Evolutionary conservation across 306 rosid genomes (phyloP).

Genomic region (Crataegus laevigata): DNA sequence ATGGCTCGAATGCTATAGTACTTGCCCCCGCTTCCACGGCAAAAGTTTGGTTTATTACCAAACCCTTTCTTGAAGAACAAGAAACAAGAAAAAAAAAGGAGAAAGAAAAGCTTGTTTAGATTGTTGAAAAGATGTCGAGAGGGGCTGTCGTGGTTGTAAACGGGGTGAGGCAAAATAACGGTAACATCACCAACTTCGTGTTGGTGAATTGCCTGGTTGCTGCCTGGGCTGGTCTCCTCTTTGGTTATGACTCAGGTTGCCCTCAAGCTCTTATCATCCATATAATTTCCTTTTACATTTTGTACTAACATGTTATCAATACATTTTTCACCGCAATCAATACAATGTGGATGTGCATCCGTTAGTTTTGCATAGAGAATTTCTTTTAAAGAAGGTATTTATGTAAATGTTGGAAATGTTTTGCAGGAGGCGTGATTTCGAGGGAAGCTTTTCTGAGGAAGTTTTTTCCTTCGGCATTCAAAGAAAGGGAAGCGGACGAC

Average conservation of each 20-base stretch:
- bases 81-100: not conserved
- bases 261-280: not conserved
- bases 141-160: constrained; percentile 15
- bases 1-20: not conserved
- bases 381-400: no score
- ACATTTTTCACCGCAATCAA: no score
- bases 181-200: constrained; percentile 19
- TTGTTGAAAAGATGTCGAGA: constrained; percentile 27
- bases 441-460: constrained; percentile 23
- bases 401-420: not conserved
- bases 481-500: not conserved
- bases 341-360: no score
- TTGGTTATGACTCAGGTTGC: constrained; percentile 42
- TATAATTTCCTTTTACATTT: not conserved
- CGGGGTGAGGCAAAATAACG: constrained; percentile 19
- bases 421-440: constrained; percentile 39
- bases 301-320: not conserved
- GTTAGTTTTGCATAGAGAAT: no score
- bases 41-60: not conserved
- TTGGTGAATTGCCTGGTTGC: constrained; percentile 33
- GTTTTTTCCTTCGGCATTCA: constrained; percentile 20
- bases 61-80: not conserved
- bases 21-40: not conserved
- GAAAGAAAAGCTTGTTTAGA: no score
- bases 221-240: constrained; percentile 46